These are phyloP conservation scores for Syncephalastrum sp. DNA, from an alignment of 371 early-diverging fungal species.

Conservation along the genomic window DNA sequence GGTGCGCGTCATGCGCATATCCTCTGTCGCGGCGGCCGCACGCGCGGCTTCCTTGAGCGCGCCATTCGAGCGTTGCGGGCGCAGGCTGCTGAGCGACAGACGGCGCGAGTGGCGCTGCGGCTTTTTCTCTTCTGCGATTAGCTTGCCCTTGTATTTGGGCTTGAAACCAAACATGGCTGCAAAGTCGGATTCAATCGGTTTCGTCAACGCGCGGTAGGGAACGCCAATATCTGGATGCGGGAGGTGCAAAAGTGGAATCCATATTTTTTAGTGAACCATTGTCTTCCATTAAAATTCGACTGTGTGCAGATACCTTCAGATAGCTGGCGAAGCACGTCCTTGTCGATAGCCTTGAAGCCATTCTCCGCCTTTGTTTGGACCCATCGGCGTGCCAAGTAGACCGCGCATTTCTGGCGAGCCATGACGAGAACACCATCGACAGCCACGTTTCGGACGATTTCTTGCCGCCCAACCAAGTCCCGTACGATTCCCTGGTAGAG, in stretches of 20 bases:
- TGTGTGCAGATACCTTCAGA: constrained; percentile 24
- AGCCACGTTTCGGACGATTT: constrained; percentile 39
- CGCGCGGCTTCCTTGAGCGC: constrained; percentile 9
- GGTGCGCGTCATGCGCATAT: constrained; percentile 9
- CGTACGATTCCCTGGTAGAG: constrained; percentile 51
- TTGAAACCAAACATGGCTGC: constrained; percentile 29
- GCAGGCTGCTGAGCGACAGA: constrained; percentile 19
- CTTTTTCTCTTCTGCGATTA: not conserved
- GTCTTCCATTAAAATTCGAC: not conserved
- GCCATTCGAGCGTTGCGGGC: constrained; percentile 20
- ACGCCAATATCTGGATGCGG: constrained; percentile 26
- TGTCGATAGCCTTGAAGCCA: constrained; percentile 38
- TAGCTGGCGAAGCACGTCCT: constrained; percentile 22
- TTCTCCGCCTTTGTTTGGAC: constrained; percentile 30
- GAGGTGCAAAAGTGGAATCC: not conserved
- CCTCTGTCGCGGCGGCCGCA: not conserved
- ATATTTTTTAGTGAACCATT: not conserved
- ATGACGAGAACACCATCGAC: constrained; percentile 38
- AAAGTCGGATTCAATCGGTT: constrained; percentile 30
- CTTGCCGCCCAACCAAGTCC: constrained; percentile 44
- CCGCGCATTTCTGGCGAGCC: constrained; percentile 27
- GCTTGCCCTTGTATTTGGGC: constrained; percentile 4
- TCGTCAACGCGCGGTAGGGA: constrained; percentile 33
- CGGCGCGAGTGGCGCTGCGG: constrained; percentile 7
- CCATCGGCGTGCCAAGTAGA: constrained; percentile 39